Conservation (phyloP, 495 filamentous ascomycete genomes). For the Aspergillus kassunensis region DNA sequence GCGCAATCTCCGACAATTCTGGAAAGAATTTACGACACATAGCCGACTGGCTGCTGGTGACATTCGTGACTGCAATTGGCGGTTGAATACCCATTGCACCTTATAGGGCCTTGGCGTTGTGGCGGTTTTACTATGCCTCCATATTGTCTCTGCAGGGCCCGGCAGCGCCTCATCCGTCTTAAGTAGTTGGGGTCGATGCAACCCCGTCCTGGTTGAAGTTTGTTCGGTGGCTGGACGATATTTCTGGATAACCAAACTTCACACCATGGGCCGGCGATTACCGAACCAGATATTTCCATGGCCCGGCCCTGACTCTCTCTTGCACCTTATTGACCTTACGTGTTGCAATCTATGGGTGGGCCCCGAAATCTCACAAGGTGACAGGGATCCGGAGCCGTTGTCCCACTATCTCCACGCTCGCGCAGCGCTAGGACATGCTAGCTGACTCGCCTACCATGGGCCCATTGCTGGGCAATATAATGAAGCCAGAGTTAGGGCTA, state of each 20-base stretch:
- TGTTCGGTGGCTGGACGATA: not conserved
- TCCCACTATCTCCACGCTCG: not conserved
- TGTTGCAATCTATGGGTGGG: not conserved
- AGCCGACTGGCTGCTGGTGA: too few relatives aligned
- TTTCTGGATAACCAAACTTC: not conserved
- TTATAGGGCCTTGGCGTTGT: too few relatives aligned
- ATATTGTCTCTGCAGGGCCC: too few relatives aligned
- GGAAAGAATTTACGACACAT: too few relatives aligned
- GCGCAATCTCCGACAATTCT: too few relatives aligned
- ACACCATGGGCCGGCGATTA: not conserved
- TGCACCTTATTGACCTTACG: too few relatives aligned
- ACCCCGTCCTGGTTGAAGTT: not conserved
- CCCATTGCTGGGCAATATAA: not conserved
- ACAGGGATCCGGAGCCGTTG: not conserved
- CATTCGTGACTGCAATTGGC: too few relatives aligned
- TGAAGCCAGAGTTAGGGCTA: slow-evolving; percentile 8
- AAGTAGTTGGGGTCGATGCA: not conserved
- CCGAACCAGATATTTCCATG: not conserved
- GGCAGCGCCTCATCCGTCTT: too few relatives aligned
- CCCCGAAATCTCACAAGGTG: not conserved
- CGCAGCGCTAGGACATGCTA: not conserved
- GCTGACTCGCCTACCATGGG: slow-evolving; percentile 2
- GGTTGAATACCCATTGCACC: too few relatives aligned
- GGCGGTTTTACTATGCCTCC: too few relatives aligned
- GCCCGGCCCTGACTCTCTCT: too few relatives aligned